phyloP scores from a whole-genome alignment of 306 rosid species.

The Lotus japonicus region DNA sequence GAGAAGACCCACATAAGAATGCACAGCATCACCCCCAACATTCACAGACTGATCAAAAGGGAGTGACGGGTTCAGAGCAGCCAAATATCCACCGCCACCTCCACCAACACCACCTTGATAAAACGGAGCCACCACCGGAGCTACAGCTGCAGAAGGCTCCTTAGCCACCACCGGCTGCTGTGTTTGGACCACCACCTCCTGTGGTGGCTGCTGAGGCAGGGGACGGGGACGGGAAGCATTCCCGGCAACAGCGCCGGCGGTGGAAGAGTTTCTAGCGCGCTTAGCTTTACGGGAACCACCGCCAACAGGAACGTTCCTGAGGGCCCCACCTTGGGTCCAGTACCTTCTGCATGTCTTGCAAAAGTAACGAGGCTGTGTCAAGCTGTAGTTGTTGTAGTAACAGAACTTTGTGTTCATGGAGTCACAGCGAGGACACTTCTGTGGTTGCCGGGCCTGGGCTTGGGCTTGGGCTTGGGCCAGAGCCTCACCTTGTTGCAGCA shows the following conservation, averaged over 20 bases:
- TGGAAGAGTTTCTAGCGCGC: constrained; percentile 16
- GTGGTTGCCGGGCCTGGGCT: neutral
- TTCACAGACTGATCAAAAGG: constrained; percentile 15
- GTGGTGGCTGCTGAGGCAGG: neutral
- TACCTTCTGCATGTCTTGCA: constrained; percentile 60
- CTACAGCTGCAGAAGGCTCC: neutral
- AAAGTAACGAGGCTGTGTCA: constrained; percentile 54
- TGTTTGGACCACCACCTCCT: neutral
- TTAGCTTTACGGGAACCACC: constrained; percentile 52
- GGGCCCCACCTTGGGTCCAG: constrained; percentile 69
- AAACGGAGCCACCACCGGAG: neutral
- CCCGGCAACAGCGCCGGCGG: neutral
- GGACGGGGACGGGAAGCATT: constrained; percentile 6
- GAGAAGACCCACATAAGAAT: constrained; percentile 31
- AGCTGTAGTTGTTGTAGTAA: constrained; percentile 61
- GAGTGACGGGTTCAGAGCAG: constrained; percentile 15
- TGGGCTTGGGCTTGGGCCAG: too few species aligned
- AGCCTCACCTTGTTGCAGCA: too few species aligned
- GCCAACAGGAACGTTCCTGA: constrained; percentile 61
- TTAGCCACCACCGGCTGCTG: neutral
- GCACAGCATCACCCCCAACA: neutral
- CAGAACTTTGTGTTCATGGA: constrained; percentile 62
- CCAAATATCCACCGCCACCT: constrained; percentile 37
- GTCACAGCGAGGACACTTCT: constrained; percentile 51
- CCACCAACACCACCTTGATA: constrained; percentile 12